Conservation (phyloP, 169 alveolate genomes). For the Cyclospora cayetanensis region DNA sequence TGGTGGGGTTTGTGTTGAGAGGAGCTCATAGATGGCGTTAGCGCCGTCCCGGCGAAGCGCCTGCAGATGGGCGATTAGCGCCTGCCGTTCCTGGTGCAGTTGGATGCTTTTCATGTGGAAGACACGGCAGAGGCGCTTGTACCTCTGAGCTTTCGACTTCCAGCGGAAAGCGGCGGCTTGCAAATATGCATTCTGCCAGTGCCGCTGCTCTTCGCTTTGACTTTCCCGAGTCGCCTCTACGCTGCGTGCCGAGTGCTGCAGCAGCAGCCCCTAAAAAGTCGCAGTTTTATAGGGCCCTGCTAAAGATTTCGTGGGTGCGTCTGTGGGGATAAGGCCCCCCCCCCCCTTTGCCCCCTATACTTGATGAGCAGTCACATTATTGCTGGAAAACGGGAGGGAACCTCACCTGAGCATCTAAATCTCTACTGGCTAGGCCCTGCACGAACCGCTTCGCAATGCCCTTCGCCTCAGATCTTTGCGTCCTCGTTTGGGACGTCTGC, state of each 20-base stretch:
- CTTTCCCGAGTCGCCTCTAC: not conserved
- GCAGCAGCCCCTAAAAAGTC: not conserved
- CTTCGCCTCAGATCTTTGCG: not conserved
- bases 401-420: not conserved
- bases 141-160: not conserved
- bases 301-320: not conserved
- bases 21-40: not conserved
- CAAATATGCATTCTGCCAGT: not conserved
- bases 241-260: not conserved
- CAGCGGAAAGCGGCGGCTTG: not conserved
- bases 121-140: not conserved
- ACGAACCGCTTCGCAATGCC: not conserved
- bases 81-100: not conserved
- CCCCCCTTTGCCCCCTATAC: no score
- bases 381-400: no score
- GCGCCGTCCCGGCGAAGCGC: not conserved
- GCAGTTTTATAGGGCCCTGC: not conserved
- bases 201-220: not conserved
- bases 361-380: no score
- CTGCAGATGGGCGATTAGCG: not conserved
- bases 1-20: not conserved
- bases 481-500: not conserved
- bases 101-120: not conserved
- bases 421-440: not conserved
- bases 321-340: no score